Percentiles rank a stretch among this genome's conserved stretches.
These are phyloP conservation scores for Coemansia sp. DNA, from an alignment of 192 early-diverging fungal species.

Conservation along the genomic window DNA sequence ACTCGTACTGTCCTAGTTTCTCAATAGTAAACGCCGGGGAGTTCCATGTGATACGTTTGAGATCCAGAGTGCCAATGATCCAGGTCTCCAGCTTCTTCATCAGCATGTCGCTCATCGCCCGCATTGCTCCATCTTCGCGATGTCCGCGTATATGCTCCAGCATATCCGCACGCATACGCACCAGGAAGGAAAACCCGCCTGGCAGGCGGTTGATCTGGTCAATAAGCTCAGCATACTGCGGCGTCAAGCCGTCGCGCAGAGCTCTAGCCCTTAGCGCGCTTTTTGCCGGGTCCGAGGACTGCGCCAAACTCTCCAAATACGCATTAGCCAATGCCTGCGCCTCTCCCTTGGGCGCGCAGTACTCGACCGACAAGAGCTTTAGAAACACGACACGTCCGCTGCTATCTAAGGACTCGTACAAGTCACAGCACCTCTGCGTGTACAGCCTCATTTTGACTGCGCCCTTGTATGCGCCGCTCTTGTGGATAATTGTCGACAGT, in stretches of 20 bases:
- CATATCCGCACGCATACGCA: constrained; percentile 75
- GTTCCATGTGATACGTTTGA: constrained; percentile 83
- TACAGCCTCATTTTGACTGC: constrained; percentile 51
- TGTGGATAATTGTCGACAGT: constrained; percentile 45
- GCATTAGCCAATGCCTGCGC: constrained; percentile 38
- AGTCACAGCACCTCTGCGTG: constrained; percentile 58
- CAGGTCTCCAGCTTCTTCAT: constrained; percentile 69
- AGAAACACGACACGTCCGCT: constrained; percentile 17
- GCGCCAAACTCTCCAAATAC: constrained; percentile 13
- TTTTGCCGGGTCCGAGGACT: constrained; percentile 19
- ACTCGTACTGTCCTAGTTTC: constrained; percentile 82
- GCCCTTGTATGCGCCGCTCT: constrained; percentile 52
- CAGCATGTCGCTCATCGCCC: constrained; percentile 64
- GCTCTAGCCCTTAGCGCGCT: constrained; percentile 50
- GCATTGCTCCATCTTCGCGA: constrained; percentile 51
- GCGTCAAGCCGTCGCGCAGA: constrained; percentile 66
- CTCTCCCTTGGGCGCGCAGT: constrained; percentile 49
- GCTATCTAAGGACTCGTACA: constrained; percentile 56
- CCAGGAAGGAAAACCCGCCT: constrained; percentile 76
- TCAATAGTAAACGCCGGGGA: constrained; percentile 77
- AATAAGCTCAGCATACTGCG: constrained; percentile 72
- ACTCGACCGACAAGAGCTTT: constrained; percentile 30
- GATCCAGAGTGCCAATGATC: constrained; percentile 74
- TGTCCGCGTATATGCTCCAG: constrained; percentile 49
- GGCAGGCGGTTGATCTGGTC: constrained; percentile 74